These are phyloP conservation scores for Croton setiger DNA, from an alignment of 441 rosid genomes.

Conservation along the genomic window DNA sequence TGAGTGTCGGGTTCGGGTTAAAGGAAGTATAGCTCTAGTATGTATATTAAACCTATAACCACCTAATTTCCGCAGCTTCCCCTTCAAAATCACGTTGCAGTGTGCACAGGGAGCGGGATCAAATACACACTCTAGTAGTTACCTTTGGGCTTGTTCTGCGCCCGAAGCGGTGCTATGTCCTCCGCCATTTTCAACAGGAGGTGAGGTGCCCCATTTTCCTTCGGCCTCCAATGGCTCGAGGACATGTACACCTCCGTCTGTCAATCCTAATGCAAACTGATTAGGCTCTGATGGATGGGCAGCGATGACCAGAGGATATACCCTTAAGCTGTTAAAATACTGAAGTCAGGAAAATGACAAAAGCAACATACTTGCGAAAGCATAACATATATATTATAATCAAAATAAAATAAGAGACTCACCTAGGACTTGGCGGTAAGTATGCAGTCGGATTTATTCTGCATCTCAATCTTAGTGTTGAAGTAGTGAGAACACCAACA, in stretches of 20 bases:
- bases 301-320: constrained; percentile 70
- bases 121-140: constrained; percentile 24
- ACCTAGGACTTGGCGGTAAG: constrained; percentile 69
- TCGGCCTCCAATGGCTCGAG: constrained; percentile 69
- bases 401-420: background rate
- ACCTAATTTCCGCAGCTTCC: constrained; percentile 34
- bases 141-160: constrained; percentile 59
- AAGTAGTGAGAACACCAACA: constrained; percentile 56
- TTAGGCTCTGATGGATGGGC: constrained; percentile 75
- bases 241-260: constrained; percentile 68
- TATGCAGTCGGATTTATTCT: constrained; percentile 65
- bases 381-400: background rate
- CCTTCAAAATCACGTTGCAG: constrained; percentile 31
- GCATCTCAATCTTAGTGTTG: constrained; percentile 64
- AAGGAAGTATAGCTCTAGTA: background rate
- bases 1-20: constrained; percentile 15
- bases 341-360: constrained; percentile 7
- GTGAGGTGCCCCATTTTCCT: constrained; percentile 77
- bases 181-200: constrained; percentile 57
- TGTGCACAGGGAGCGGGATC: constrained; percentile 32
- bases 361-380: background rate
- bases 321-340: constrained; percentile 51
- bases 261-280: constrained; percentile 78
- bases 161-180: constrained; percentile 46
- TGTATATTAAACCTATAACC: constrained; percentile 13